Percentiles rank a stretch among this genome's conserved stretches.
Evolutionary conservation across 768 basidiomycete genomes (phyloP).

Genomic region (Russula ochroleuca): DNA sequence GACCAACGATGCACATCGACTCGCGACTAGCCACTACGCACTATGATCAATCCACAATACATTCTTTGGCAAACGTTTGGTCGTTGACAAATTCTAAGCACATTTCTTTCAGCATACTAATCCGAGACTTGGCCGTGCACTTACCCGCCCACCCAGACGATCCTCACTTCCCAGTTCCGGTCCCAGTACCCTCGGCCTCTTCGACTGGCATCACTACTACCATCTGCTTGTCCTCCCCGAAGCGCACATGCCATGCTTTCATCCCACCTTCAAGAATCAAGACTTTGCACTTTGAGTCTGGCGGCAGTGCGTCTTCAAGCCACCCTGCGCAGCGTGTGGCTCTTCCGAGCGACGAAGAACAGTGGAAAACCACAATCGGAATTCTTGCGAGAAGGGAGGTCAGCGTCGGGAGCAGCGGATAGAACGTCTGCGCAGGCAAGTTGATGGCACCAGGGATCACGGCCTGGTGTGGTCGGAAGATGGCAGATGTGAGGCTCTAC

Average conservation of each 20-base stretch:
- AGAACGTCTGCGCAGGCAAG: conserved; percentile 44
- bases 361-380: conserved; percentile 32
- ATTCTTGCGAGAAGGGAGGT: conserved; percentile 32
- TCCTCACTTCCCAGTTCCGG: not conserved
- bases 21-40: too few relatives aligned
- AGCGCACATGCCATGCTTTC: conserved; percentile 30
- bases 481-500: not conserved
- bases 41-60: too few relatives aligned
- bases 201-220: conserved; percentile 47
- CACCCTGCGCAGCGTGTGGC: conserved; percentile 30
- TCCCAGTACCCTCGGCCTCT: not conserved
- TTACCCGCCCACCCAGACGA: not conserved
- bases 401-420: conserved; percentile 36
- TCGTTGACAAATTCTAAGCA: too few relatives aligned
- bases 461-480: conserved; percentile 18
- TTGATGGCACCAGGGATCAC: conserved; percentile 39
- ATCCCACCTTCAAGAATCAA: conserved; percentile 30
- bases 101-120: too few relatives aligned
- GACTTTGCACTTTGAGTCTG: conserved; percentile 20
- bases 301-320: conserved; percentile 30
- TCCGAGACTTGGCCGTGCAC: not conserved
- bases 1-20: too few relatives aligned
- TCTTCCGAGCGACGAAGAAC: conserved; percentile 29
- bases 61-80: too few relatives aligned
- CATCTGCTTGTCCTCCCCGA: conserved; percentile 24